phyloP scores from a whole-genome alignment of 169 alveolate species.

The Plasmodium billcollinsi region DNA sequence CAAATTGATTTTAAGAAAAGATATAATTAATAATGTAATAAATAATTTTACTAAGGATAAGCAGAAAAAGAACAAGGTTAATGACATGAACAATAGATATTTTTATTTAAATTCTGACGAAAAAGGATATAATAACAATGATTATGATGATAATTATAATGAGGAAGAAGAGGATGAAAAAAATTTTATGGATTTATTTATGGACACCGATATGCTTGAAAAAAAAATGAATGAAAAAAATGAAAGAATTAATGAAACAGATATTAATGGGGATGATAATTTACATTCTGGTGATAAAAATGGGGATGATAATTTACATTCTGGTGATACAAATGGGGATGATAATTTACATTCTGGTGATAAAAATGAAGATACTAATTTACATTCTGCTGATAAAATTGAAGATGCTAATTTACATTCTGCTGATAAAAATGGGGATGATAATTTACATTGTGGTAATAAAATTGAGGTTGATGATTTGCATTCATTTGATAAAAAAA shows the following conservation, averaged over 20 bases:
- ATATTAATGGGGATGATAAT: background rate
- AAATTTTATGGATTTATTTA: slow-evolving; percentile 17
- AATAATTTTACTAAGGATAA: slow-evolving; percentile 30
- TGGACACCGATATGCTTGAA: slow-evolving; percentile 4
- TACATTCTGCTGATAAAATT: too few relatives aligned
- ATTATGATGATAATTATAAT: slow-evolving; percentile 8
- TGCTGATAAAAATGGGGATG: too few relatives aligned
- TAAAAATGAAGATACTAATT: background rate
- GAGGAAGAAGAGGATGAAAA: slow-evolving; percentile 4
- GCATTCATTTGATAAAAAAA: too few relatives aligned
- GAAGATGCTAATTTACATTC: too few relatives aligned
- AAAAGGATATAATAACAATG: too few relatives aligned
- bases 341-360: background rate
- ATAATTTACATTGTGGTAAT: too few relatives aligned
- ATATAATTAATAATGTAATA: slow-evolving; percentile 28
- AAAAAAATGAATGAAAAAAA: background rate
- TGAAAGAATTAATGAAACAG: background rate
- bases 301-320: background rate
- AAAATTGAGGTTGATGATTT: too few relatives aligned
- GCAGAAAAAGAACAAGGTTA: slow-evolving; percentile 13
- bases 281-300: background rate
- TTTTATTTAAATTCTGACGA: background rate
- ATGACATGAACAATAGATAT: slow-evolving; percentile 43
- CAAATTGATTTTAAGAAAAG: slow-evolving; percentile 48
- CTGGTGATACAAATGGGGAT: background rate